Evolutionary conservation across 495 filamentous ascomycete species (phyloP).

Genomic region (Copromyces sp.): DNA sequence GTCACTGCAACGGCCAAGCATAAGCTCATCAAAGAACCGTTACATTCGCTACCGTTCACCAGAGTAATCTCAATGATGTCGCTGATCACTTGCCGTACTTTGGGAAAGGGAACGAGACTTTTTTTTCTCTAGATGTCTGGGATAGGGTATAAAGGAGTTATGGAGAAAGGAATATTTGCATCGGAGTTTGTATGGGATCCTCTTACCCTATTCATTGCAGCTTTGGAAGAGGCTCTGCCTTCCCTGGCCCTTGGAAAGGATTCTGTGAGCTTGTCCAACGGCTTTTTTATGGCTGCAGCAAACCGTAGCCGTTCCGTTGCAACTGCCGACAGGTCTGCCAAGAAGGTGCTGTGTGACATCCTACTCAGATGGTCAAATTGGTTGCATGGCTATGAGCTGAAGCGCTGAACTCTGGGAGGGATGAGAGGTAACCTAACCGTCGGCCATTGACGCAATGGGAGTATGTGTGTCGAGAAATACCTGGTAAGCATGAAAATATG

Average conservation of each 20-base stretch:
- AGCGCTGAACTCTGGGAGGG: background rate
- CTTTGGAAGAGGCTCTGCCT: background rate
- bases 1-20: background rate
- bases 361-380: background rate
- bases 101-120: background rate
- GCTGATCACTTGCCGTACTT: background rate
- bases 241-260: no score
- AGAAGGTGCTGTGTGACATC: background rate
- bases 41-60: background rate
- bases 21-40: background rate
- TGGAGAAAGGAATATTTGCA: background rate
- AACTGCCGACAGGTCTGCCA: background rate
- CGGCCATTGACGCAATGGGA: background rate
- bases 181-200: background rate
- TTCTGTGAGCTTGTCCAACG: background rate
- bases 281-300: background rate
- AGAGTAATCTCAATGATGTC: background rate
- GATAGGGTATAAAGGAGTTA: no score
- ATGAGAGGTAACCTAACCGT: background rate
- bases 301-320: background rate
- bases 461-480: background rate
- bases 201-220: no score
- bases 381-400: background rate
- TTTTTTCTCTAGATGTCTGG: no score
- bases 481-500: no score